phyloP scores from a whole-genome alignment of 768 basidiomycete species.

The Leucosporidium creatinivorum region DNA sequence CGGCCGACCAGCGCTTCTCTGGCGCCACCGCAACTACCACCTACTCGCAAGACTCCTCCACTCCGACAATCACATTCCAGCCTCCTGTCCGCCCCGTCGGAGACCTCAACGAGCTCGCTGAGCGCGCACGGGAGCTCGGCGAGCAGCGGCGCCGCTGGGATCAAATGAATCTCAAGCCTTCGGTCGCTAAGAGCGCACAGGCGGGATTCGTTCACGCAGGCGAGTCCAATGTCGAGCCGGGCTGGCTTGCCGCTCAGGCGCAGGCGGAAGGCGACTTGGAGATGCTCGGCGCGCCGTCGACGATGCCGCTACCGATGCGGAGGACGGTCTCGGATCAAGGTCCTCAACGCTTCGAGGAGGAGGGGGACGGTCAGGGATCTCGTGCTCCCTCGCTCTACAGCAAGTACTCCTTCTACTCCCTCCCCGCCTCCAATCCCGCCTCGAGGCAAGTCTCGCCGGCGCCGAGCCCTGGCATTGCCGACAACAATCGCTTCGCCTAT shows the following conservation, averaged over 20 bases:
- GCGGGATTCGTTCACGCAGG: constrained; percentile 5
- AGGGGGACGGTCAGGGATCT: background rate
- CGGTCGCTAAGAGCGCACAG: background rate
- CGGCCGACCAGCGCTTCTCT: background rate
- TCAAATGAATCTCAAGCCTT: background rate
- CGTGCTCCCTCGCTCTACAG: constrained; percentile 7
- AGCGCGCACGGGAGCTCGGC: too few species aligned
- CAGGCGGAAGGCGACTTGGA: background rate
- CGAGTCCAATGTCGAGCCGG: background rate
- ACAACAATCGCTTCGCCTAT: background rate
- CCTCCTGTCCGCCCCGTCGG: too few species aligned
- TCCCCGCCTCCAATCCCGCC: background rate
- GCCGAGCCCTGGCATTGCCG: background rate
- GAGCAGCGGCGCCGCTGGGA: background rate
- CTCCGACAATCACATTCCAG: background rate
- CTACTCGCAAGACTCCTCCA: background rate
- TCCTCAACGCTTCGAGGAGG: background rate
- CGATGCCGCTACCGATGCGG: background rate
- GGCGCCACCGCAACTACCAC: background rate
- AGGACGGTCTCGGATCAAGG: constrained; percentile 7
- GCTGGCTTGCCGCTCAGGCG: background rate
- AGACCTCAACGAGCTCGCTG: too few species aligned
- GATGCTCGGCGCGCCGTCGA: background rate
- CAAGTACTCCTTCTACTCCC: constrained; percentile 23
- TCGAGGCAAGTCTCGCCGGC: background rate